Percentiles rank a stretch among this genome's conserved stretches.
These are phyloP conservation scores for Metarhizium anisopliae DNA, from an alignment of 2,329 filamentous ascomycete genomes.

Conservation along the genomic window DNA sequence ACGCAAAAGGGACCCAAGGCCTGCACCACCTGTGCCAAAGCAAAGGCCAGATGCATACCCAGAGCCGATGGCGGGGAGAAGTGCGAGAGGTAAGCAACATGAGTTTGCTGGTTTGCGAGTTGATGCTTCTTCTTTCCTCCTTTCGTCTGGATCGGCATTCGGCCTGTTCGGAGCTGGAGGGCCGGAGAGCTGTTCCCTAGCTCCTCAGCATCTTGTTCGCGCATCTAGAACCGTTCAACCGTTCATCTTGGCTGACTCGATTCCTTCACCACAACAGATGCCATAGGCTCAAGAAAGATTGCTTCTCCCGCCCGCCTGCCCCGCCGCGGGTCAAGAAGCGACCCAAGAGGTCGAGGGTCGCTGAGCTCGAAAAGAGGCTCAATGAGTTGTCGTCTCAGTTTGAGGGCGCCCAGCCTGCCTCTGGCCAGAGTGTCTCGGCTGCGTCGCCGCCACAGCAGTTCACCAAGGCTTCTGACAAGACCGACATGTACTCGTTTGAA, in stretches of 20 bases:
- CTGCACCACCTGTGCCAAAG: constrained; percentile 41
- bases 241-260: neutral
- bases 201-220: neutral
- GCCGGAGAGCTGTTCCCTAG: neutral
- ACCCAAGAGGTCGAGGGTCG: constrained; percentile 37
- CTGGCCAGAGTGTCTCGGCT: constrained; percentile 6
- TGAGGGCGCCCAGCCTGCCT: constrained; percentile 16
- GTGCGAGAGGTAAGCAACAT: constrained; percentile 35
- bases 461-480: constrained; percentile 8
- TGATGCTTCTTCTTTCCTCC: neutral
- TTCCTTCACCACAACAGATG: constrained; percentile 25
- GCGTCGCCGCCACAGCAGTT: constrained; percentile 4
- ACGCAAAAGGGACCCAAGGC: constrained; percentile 37
- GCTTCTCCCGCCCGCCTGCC: constrained; percentile 36
- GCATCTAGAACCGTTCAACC: neutral
- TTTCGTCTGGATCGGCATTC: neutral
- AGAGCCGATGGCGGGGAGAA: constrained; percentile 29
- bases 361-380: constrained; percentile 40
- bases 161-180: neutral
- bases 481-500: constrained; percentile 18
- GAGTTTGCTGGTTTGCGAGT: neutral
- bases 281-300: constrained; percentile 37
- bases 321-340: constrained; percentile 38
- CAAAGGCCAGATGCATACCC: constrained; percentile 41
- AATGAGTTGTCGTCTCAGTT: constrained; percentile 40